These are phyloP conservation scores for Erysimum cheiri DNA, from an alignment of 441 rosid species.

Conservation along the genomic window DNA sequence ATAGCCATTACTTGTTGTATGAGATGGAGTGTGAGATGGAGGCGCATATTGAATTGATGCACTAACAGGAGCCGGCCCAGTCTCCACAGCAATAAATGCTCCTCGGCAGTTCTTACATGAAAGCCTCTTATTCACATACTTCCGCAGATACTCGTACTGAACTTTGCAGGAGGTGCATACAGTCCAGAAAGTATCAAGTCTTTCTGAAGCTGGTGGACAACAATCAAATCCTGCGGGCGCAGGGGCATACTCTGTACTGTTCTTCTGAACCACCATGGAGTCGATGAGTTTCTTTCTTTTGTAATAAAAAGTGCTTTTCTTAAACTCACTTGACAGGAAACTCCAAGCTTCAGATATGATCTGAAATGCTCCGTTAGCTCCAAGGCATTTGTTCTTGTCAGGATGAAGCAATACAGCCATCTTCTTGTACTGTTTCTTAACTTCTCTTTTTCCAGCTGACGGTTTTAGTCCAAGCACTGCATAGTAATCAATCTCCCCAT, in stretches of 20 bases:
- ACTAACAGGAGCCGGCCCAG: constrained; percentile 85
- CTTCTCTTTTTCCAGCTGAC: constrained; percentile 79
- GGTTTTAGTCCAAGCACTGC: constrained; percentile 93
- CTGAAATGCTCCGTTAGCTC: constrained; percentile 96
- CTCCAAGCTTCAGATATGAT: constrained; percentile 96
- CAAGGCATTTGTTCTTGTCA: constrained; percentile 91
- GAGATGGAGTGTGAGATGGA: constrained; percentile 60
- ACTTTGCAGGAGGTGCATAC: constrained; percentile 98
- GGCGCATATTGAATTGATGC: constrained; percentile 86
- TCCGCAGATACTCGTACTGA: constrained; percentile 94
- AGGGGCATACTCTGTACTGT: constrained; percentile 49
- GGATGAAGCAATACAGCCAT: constrained; percentile 96
- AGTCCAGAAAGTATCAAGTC: constrained; percentile 97
- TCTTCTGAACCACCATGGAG: constrained; percentile 62
- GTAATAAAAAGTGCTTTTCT: constrained; percentile 73
- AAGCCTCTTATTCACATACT: constrained; percentile 95
- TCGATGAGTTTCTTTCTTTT: constrained; percentile 66
- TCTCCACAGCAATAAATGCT: constrained; percentile 89
- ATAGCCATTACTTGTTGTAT: constrained; percentile 62
- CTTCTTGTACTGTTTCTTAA: constrained; percentile 89
- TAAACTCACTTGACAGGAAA: constrained; percentile 67
- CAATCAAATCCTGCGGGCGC: constrained; percentile 52
- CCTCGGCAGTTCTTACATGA: constrained; percentile 99
- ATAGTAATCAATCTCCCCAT: constrained; percentile 79
- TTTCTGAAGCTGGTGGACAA: constrained; percentile 57